Evolutionary conservation across 1,139 yeast species (phyloP).

Genomic region (Candida mesenterica): DNA sequence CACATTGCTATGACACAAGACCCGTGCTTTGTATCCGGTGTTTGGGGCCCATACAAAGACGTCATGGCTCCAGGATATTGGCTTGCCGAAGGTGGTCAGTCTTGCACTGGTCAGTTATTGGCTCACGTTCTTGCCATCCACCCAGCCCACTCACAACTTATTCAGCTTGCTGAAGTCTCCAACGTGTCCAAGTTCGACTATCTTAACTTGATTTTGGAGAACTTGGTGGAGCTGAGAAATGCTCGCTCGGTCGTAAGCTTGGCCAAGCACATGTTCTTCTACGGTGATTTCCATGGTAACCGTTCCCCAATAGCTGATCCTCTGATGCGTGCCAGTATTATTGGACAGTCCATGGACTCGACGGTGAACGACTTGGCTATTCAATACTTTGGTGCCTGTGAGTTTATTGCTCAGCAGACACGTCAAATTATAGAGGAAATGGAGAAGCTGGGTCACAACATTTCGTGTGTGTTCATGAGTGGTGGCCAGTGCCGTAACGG

Average conservation of each 20-base stretch:
- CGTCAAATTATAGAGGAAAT: slow-evolving; percentile 89
- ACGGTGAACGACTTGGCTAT: slow-evolving; percentile 82
- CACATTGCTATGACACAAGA: slow-evolving; percentile 86
- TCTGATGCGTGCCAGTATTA: slow-evolving; percentile 86
- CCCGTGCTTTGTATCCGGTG: slow-evolving; percentile 90
- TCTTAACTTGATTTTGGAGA: slow-evolving; percentile 71
- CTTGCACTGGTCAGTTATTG: slow-evolving; percentile 91
- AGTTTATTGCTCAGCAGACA: slow-evolving; percentile 95
- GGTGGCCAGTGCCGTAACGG: slow-evolving; percentile 98
- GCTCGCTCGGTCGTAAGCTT: slow-evolving; percentile 74
- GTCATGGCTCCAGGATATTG: slow-evolving; percentile 85
- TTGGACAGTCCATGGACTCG: slow-evolving; percentile 90
- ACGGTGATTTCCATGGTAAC: slow-evolving; percentile 96
- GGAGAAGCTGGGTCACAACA: slow-evolving; percentile 74
- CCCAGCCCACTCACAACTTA: slow-evolving; percentile 77
- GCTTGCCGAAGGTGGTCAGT: slow-evolving; percentile 99
- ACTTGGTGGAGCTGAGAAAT: slow-evolving; percentile 52
- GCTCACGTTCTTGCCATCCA: slow-evolving; percentile 89
- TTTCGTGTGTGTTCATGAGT: slow-evolving; percentile 78
- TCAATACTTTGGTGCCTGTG: slow-evolving; percentile 90
- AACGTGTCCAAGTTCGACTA: slow-evolving; percentile 78
- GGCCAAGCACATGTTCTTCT: slow-evolving; percentile 83
- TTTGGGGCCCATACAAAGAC: slow-evolving; percentile 98
- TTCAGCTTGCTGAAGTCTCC: slow-evolving; percentile 59
- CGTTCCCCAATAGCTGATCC: slow-evolving; percentile 97